Conservation (phyloP, 768 basidiomycete species). For the Amanita rubescens region DNA sequence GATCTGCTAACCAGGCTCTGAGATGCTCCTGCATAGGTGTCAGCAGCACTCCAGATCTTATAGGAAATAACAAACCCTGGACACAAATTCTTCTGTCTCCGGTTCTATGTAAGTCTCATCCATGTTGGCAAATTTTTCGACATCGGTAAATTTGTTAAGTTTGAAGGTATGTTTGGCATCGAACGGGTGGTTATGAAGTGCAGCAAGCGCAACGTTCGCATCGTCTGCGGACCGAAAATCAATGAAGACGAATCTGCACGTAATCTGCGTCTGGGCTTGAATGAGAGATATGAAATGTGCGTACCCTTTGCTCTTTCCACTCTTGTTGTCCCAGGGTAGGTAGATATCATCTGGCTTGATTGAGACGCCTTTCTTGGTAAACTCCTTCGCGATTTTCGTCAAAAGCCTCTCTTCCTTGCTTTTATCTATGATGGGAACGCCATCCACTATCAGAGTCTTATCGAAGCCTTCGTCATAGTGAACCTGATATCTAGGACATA, state of each 20-base stretch:
- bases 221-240: slow-evolving; percentile 69
- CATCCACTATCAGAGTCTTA: slow-evolving; percentile 88
- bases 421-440: slow-evolving; percentile 84
- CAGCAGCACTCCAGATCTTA: background rate
- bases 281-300: slow-evolving; percentile 12
- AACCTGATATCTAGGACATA: slow-evolving; percentile 65
- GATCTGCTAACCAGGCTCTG: slow-evolving; percentile 90
- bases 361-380: slow-evolving; percentile 70
- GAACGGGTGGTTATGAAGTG: slow-evolving; percentile 75
- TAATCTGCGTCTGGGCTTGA: background rate
- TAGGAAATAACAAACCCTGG: slow-evolving; percentile 47
- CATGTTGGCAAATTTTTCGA: slow-evolving; percentile 73
- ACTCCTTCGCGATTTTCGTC: slow-evolving; percentile 76
- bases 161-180: slow-evolving; percentile 82
- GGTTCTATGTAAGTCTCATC: slow-evolving; percentile 78
- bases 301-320: slow-evolving; percentile 90
- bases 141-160: slow-evolving; percentile 83
- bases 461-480: slow-evolving; percentile 83
- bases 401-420: slow-evolving; percentile 79
- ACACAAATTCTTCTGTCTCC: slow-evolving; percentile 59
- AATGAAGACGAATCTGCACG: slow-evolving; percentile 69
- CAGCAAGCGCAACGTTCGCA: slow-evolving; percentile 56
- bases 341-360: slow-evolving; percentile 73
- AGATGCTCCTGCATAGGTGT: slow-evolving; percentile 73
- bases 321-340: slow-evolving; percentile 81